phyloP scores from a whole-genome alignment of 1,284 basidiomycete species.

The Cutaneotrichosporon curvatum region DNA sequence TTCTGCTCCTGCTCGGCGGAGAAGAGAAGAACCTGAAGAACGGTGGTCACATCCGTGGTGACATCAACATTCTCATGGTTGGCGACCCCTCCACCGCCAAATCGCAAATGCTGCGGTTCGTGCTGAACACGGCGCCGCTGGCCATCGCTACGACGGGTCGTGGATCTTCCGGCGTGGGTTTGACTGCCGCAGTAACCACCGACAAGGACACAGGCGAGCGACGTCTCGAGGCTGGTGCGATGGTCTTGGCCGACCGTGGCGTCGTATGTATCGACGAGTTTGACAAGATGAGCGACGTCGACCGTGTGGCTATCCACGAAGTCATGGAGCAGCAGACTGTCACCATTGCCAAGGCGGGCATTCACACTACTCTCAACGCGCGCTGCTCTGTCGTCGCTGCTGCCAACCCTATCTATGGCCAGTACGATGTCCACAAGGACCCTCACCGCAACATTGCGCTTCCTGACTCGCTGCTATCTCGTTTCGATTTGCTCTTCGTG shows the following conservation, averaged over 20 bases:
- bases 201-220: conserved; percentile 95
- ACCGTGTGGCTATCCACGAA: conserved; percentile 99
- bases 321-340: conserved; percentile 99
- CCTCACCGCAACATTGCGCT: conserved; percentile 98
- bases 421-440: conserved; percentile 99
- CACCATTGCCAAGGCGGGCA: conserved; percentile 98
- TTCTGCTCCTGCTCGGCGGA: conserved; percentile 88
- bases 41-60: conserved; percentile 97
- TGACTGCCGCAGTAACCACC: conserved; percentile 98
- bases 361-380: conserved; percentile 96
- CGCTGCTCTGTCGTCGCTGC: conserved; percentile 96
- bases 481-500: conserved; percentile 97
- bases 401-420: conserved; percentile 95
- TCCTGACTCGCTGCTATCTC: conserved; percentile 94
- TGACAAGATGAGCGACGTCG: conserved; percentile 99
- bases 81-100: conserved; percentile 98
- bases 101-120: conserved; percentile 92
- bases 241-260: conserved; percentile 99
- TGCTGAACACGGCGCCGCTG: conserved; percentile 89
- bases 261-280: conserved; percentile 99
- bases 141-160: conserved; percentile 98
- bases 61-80: conserved; percentile 99
- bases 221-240: conserved; percentile 92
- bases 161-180: conserved; percentile 94
- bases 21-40: conserved; percentile 97